Conservation (phyloP, 2,329 filamentous ascomycete genomes). For the Lecanicillium sp. region DNA sequence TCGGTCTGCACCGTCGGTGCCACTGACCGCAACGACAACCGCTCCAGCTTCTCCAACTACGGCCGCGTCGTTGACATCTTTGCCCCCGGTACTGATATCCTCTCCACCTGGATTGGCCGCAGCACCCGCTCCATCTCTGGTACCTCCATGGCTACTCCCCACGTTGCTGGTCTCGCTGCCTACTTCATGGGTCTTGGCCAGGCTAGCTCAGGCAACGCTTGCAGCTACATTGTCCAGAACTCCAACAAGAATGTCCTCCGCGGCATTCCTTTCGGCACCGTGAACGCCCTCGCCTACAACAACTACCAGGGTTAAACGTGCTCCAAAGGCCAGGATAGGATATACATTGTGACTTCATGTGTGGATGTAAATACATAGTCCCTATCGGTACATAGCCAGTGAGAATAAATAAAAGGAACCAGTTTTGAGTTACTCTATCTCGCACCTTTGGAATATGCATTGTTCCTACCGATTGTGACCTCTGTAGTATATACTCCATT, state of each 20-base stretch:
- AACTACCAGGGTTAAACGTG: too few species aligned
- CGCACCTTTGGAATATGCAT: too few species aligned
- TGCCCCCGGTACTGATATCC: slow-evolving; percentile 28
- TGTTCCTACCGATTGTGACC: too few species aligned
- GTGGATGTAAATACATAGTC: too few species aligned
- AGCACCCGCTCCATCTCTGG: slow-evolving; percentile 33
- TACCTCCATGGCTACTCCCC: slow-evolving; percentile 53
- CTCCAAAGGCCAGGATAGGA: too few species aligned
- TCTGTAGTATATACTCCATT: too few species aligned
- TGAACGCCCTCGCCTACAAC: slow-evolving; percentile 28
- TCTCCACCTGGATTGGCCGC: slow-evolving; percentile 23
- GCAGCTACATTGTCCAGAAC: slow-evolving; percentile 32
- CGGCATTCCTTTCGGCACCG: slow-evolving; percentile 23
- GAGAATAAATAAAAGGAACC: too few species aligned
- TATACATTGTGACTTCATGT: too few species aligned
- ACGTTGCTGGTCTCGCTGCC: slow-evolving; percentile 54
- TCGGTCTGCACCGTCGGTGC: slow-evolving; percentile 43
- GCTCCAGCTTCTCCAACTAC: slow-evolving; percentile 45
- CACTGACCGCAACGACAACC: slow-evolving; percentile 30
- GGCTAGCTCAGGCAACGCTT: slow-evolving; percentile 25
- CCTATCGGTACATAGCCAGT: too few species aligned
- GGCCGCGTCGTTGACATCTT: slow-evolving; percentile 27
- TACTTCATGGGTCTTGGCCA: slow-evolving; percentile 49
- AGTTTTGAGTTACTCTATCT: too few species aligned
- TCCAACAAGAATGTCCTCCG: slow-evolving; percentile 30